Percentiles rank a stretch among this genome's conserved stretches.
Evolutionary conservation across 768 basidiomycete genomes (phyloP).

Genomic region (Phanerochaete sordida): DNA sequence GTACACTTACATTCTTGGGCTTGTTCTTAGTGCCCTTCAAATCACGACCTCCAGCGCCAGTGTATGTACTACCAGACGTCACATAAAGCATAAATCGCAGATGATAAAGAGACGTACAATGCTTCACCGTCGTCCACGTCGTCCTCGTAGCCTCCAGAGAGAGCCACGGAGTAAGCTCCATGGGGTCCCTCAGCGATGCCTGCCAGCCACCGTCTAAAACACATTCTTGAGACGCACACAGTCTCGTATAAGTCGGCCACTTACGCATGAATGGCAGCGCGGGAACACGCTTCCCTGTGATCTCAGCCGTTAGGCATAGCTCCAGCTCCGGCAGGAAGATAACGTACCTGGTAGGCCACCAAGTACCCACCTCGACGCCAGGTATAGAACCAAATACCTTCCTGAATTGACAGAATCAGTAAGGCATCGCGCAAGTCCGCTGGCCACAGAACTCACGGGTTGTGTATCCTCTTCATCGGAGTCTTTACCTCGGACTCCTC

Average conservation of each 20-base stretch:
- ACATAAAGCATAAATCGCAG: not conserved
- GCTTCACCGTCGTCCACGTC: slow-evolving; percentile 80
- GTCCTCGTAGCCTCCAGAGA: slow-evolving; percentile 88
- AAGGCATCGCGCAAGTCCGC: not conserved
- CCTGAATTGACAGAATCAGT: slow-evolving; percentile 31
- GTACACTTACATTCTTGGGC: slow-evolving; percentile 73
- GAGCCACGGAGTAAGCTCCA: slow-evolving; percentile 82
- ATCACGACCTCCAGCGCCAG: slow-evolving; percentile 84
- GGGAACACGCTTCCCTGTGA: slow-evolving; percentile 57
- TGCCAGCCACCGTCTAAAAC: slow-evolving; percentile 70
- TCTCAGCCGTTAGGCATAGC: not conserved
- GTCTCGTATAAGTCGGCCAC: slow-evolving; percentile 25
- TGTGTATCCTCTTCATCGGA: slow-evolving; percentile 28
- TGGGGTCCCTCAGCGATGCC: slow-evolving; percentile 68
- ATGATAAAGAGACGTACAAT: slow-evolving; percentile 52
- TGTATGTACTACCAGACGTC: slow-evolving; percentile 57
- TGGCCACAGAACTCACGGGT: slow-evolving; percentile 46
- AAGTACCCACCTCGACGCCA: slow-evolving; percentile 72
- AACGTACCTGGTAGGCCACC: slow-evolving; percentile 67
- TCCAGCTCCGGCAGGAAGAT: too few relatives aligned
- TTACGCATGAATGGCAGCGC: slow-evolving; percentile 82
- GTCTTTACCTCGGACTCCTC: slow-evolving; percentile 24
- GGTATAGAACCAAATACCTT: slow-evolving; percentile 83
- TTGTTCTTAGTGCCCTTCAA: slow-evolving; percentile 77
- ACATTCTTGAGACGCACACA: too few relatives aligned